Conservation (phyloP, 306 rosid species). For the Coriaria nepalensis region DNA sequence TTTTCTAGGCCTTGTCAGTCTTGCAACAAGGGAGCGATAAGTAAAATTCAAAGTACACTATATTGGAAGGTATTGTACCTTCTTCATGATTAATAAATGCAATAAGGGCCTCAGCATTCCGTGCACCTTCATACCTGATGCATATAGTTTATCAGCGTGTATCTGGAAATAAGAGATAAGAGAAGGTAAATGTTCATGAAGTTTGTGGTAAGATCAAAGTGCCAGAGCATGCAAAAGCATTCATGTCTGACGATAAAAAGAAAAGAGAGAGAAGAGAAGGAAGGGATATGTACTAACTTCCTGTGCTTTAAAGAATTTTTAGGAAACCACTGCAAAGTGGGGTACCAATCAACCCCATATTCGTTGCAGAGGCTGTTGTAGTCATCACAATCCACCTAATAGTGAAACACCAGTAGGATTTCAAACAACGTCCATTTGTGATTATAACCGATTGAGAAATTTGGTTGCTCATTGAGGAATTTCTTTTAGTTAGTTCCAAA, state of each 20-base stretch:
- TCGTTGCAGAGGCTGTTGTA: conserved; percentile 53
- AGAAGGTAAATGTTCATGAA: not conserved
- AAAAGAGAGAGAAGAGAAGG: not conserved
- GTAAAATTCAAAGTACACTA: too few species aligned
- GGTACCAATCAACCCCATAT: conserved; percentile 66
- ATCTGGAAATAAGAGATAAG: conserved; percentile 5
- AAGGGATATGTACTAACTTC: conserved; percentile 28
- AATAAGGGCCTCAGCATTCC: conserved; percentile 57
- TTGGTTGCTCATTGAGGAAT: too few species aligned
- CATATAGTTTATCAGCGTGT: conserved; percentile 7
- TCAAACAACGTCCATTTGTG: not conserved
- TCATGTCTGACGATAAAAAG: not conserved
- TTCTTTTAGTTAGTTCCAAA: too few species aligned
- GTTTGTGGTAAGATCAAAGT: not conserved
- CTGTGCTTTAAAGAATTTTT: conserved; percentile 57
- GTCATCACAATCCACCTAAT: conserved; percentile 75
- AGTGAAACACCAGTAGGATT: conserved; percentile 1
- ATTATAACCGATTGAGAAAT: too few species aligned
- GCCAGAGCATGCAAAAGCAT: not conserved
- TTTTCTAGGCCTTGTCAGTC: too few species aligned
- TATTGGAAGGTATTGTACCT: conserved; percentile 26
- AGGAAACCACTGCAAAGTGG: conserved; percentile 69
- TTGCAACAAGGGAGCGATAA: too few species aligned
- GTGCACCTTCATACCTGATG: conserved; percentile 57
- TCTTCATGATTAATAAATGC: conserved; percentile 52